phyloP scores from a whole-genome alignment of 2,329 filamentous ascomycete genomes.

The Chalaropsis thielavioides region DNA sequence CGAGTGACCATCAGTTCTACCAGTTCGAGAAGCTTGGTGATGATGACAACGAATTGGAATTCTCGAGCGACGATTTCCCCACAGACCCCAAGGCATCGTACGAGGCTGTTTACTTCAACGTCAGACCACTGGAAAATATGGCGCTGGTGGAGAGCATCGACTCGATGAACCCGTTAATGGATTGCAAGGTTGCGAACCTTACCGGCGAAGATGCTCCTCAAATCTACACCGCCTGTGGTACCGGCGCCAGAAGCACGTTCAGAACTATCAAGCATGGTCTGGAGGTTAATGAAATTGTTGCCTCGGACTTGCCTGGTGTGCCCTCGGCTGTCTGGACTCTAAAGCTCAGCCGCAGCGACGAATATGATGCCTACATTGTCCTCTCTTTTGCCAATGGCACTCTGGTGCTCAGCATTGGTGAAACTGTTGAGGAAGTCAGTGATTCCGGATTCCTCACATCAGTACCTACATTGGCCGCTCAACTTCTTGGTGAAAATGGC shows the following conservation, averaged over 20 bases:
- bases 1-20: conserved; percentile 87
- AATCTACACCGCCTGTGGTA: conserved; percentile 85
- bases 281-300: conserved; percentile 89
- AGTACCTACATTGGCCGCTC: conserved; percentile 79
- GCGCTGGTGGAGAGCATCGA: conserved; percentile 72
- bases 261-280: conserved; percentile 84
- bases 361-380: conserved; percentile 91
- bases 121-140: conserved; percentile 65
- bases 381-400: conserved; percentile 84
- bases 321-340: conserved; percentile 92
- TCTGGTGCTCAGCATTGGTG: conserved; percentile 83
- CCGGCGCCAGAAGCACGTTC: conserved; percentile 78
- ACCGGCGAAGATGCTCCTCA: conserved; percentile 89
- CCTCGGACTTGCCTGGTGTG: conserved; percentile 77
- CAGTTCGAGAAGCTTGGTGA: conserved; percentile 96
- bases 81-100: conserved; percentile 59
- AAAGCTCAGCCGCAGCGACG: conserved; percentile 64
- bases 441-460: conserved; percentile 85
- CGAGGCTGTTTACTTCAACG: conserved; percentile 71
- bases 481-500: conserved; percentile 85
- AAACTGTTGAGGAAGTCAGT: conserved; percentile 89
- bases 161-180: conserved; percentile 80
- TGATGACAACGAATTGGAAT: conserved; percentile 80
- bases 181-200: conserved; percentile 82
- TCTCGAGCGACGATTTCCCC: conserved; percentile 68